Conservation (phyloP, 768 basidiomycete species). For the Tulasnella sp. region DNA sequence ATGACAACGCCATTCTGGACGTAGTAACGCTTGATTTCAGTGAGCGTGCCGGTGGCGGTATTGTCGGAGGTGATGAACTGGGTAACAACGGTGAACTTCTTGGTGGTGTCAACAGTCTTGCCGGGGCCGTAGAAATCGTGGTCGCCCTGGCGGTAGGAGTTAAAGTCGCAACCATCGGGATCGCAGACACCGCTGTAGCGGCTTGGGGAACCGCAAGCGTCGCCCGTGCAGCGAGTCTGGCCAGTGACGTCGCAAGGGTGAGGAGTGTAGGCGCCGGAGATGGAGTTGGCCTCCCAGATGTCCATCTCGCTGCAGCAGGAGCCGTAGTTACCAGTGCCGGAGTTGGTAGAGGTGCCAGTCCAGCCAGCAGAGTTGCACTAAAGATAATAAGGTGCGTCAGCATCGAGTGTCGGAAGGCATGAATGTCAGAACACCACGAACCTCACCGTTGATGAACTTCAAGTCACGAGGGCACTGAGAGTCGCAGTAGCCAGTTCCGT, state of each 20-base stretch:
- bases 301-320: constrained; percentile 60
- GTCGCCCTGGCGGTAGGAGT: constrained; percentile 56
- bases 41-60: constrained; percentile 48
- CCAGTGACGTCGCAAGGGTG: constrained; percentile 48
- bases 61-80: constrained; percentile 53
- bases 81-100: constrained; percentile 55
- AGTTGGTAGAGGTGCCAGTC: constrained; percentile 41
- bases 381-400: neutral
- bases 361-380: constrained; percentile 52
- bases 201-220: constrained; percentile 30
- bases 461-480: constrained; percentile 57
- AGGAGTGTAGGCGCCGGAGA: constrained; percentile 51
- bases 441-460: constrained; percentile 57
- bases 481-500: constrained; percentile 65
- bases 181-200: constrained; percentile 51
- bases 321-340: constrained; percentile 47
- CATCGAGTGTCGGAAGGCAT: too few species aligned
- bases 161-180: constrained; percentile 59
- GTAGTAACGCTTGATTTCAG: constrained; percentile 45
- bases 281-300: constrained; percentile 56
- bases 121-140: constrained; percentile 48
- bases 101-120: constrained; percentile 50
- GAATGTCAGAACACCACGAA: constrained; percentile 48
- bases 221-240: constrained; percentile 46
- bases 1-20: constrained; percentile 54